Conservation (phyloP, 192 early-diverging fungal species). For the Piromyces finnis region DNA sequence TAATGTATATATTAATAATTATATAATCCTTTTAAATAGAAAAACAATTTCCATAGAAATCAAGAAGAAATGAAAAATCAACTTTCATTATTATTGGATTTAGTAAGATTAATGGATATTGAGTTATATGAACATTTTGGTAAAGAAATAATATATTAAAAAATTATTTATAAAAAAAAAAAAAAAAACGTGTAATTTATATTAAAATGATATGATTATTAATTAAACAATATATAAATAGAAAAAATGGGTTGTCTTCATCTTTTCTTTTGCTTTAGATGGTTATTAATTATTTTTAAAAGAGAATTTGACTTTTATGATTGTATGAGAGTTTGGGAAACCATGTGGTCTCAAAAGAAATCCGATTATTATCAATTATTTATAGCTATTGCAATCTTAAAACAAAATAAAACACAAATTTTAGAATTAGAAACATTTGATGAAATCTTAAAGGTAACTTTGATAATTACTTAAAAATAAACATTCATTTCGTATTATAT, state of each 20-base stretch:
- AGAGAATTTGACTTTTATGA: conserved; percentile 85
- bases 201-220: too few relatives aligned
- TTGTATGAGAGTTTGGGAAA: conserved; percentile 74
- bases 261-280: conserved; percentile 96
- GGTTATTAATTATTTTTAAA: conserved; percentile 94
- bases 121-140: conserved; percentile 64
- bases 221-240: conserved; percentile 2
- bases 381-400: conserved; percentile 86
- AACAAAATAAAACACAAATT: conserved; percentile 64
- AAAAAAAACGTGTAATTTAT: too few relatives aligned
- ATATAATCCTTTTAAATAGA: conserved; percentile 5
- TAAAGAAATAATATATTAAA: conserved; percentile 9
- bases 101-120: conserved; percentile 80
- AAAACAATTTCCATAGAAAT: conserved; percentile 78
- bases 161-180: neutral
- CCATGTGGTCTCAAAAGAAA: conserved; percentile 53
- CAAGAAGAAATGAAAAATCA: conserved; percentile 89
- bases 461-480: too few relatives aligned
- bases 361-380: conserved; percentile 77
- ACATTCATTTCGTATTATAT: too few relatives aligned
- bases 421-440: conserved; percentile 73
- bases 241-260: conserved; percentile 67
- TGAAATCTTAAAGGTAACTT: conserved; percentile 73
- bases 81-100: conserved; percentile 53
- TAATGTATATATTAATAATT: too few relatives aligned